These are phyloP conservation scores for Nemania sp. DNA, from an alignment of 2,329 filamentous ascomycete species.

Conservation along the genomic window DNA sequence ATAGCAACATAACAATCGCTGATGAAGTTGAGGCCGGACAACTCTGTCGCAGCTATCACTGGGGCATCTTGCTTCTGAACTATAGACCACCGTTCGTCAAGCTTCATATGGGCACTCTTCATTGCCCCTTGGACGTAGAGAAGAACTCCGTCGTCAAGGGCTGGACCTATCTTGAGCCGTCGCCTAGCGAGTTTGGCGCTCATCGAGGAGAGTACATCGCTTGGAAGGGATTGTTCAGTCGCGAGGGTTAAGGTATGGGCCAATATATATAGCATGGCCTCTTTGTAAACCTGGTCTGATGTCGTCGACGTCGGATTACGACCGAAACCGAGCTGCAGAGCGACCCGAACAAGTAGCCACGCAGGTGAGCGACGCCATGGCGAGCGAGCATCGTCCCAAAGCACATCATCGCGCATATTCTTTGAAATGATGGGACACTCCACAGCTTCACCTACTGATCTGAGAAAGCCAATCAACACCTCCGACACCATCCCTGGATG, in stretches of 20 bases:
- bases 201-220: slow-evolving; percentile 46
- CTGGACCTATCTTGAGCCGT: slow-evolving; percentile 45
- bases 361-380: slow-evolving; percentile 47
- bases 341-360: slow-evolving; percentile 60
- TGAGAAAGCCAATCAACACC: slow-evolving; percentile 43
- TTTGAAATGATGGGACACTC: slow-evolving; percentile 47
- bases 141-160: not conserved
- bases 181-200: slow-evolving; percentile 50
- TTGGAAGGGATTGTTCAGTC: slow-evolving; percentile 13
- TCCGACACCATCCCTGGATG: slow-evolving; percentile 56
- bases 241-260: not conserved
- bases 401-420: slow-evolving; percentile 55
- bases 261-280: slow-evolving; percentile 50
- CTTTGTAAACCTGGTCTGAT: slow-evolving; percentile 49
- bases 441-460: slow-evolving; percentile 9
- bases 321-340: slow-evolving; percentile 47
- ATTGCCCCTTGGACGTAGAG: not conserved
- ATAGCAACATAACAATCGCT: slow-evolving; percentile 4
- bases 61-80: not conserved
- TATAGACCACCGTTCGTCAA: not conserved
- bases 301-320: not conserved
- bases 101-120: not conserved
- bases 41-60: not conserved
- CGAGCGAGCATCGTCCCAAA: slow-evolving; percentile 44
- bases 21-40: slow-evolving; percentile 14